phyloP scores from a whole-genome alignment of 2,329 filamentous ascomycete genomes.

The Neophaeococcomyces mojaviensis region DNA sequence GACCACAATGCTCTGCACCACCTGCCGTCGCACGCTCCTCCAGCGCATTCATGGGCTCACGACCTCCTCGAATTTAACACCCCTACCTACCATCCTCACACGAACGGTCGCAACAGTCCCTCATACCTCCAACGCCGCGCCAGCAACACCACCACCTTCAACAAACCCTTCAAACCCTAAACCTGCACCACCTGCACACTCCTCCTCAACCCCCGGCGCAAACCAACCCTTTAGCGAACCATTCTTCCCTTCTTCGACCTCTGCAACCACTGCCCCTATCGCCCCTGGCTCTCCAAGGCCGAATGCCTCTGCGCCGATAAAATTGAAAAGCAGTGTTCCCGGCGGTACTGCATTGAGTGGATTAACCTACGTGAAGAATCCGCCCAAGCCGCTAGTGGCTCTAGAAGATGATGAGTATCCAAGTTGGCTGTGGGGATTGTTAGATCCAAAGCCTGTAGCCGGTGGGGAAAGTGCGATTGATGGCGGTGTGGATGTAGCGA shows the following conservation, averaged over 20 bases:
- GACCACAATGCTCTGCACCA: conserved; percentile 20
- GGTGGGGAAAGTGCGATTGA: conserved; percentile 32
- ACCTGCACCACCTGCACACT: conserved; percentile 16
- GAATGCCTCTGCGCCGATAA: conserved; percentile 19
- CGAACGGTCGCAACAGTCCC: conserved; percentile 15
- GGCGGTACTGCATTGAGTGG: conserved; percentile 35
- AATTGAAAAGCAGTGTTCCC: conserved; percentile 31
- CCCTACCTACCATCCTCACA: background rate
- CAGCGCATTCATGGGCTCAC: conserved; percentile 9
- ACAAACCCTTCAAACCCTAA: conserved; percentile 10
- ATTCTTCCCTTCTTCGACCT: conserved; percentile 15
- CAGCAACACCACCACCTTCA: conserved; percentile 14
- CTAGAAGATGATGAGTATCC: conserved; percentile 42
- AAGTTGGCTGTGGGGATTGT: conserved; percentile 40
- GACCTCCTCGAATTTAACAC: background rate
- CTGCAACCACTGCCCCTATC: conserved; percentile 8
- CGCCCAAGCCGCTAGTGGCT: conserved; percentile 34
- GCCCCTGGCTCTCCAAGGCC: conserved; percentile 22
- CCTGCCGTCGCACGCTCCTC: conserved; percentile 17
- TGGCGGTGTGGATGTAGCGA: conserved; percentile 6
- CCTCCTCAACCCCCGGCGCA: conserved; percentile 33
- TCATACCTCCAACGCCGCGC: conserved; percentile 14
- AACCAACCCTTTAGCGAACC: conserved; percentile 34
- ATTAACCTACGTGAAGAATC: conserved; percentile 42
- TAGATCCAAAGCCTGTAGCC: conserved; percentile 32